Conservation (phyloP, 176 grass and related monocot species). For the Aegilops sharonensis region DNA sequence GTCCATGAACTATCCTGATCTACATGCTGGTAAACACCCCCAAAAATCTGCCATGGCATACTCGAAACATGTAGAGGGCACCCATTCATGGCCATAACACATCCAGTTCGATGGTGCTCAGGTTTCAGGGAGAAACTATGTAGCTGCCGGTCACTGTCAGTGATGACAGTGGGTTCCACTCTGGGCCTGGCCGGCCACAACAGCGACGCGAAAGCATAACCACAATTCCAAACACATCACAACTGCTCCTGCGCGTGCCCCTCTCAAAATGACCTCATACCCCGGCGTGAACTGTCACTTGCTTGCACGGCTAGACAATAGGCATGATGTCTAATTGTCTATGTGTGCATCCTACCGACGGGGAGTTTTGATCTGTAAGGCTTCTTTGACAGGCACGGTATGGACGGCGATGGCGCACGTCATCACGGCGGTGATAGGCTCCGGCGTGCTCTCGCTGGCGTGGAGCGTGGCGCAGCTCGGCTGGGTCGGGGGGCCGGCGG, state of each 20-base stretch:
- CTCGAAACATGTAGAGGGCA: background rate
- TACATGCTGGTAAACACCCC: background rate
- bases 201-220: background rate
- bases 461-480: constrained; percentile 88
- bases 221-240: background rate
- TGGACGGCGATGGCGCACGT: constrained; percentile 81
- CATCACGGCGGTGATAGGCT: constrained; percentile 75
- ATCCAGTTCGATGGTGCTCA: background rate
- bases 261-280: background rate
- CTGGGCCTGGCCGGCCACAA: background rate
- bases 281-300: background rate
- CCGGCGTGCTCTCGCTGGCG: constrained; percentile 71
- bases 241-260: background rate
- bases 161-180: background rate
- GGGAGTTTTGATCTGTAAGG: background rate
- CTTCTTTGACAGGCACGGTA: constrained; percentile 41
- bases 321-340: background rate
- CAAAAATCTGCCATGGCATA: background rate
- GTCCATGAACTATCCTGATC: background rate
- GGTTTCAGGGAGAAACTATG: background rate
- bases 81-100: background rate
- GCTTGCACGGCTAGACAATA: background rate
- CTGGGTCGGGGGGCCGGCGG: constrained; percentile 59
- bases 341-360: background rate
- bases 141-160: too few species aligned